Evolutionary conservation across 768 basidiomycete genomes (phyloP).

Genomic region (Kwoniella mangroviensis): DNA sequence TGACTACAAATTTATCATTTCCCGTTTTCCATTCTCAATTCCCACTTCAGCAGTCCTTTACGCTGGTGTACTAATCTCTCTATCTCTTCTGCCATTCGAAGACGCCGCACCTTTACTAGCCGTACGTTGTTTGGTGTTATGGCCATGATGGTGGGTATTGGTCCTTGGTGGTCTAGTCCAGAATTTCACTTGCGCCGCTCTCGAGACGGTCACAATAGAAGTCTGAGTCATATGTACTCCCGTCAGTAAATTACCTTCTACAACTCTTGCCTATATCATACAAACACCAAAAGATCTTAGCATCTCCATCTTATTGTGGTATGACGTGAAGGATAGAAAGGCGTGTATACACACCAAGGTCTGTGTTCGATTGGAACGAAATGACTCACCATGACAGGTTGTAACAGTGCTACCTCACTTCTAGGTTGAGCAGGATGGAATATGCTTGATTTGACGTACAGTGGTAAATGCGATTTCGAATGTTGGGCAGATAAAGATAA

Average conservation of each 20-base stretch:
- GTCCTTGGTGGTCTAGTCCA: slow-evolving; percentile 63
- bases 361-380: neutral
- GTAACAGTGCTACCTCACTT: slow-evolving; percentile 85
- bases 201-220: slow-evolving; percentile 76
- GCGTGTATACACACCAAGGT: no score
- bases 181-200: slow-evolving; percentile 75
- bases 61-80: slow-evolving; percentile 1
- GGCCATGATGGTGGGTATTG: neutral
- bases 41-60: neutral
- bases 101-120: neutral
- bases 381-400: slow-evolving; percentile 77
- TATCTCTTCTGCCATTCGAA: slow-evolving; percentile 11
- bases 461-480: slow-evolving; percentile 59
- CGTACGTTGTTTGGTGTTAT: slow-evolving; percentile 1
- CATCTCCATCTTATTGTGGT: no score
- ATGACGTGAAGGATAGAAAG: no score
- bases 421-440: slow-evolving; percentile 89
- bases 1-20: neutral
- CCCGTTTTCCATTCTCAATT: neutral
- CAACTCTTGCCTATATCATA: slow-evolving; percentile 69
- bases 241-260: slow-evolving; percentile 79
- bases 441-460: slow-evolving; percentile 60
- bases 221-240: slow-evolving; percentile 77
- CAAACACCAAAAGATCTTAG: no score
- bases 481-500: slow-evolving; percentile 70